Base-by-base conservation (phyloP, 2,329 filamentous ascomycete genomes). In the Pseudocercospora pini-densiflorae region DNA sequence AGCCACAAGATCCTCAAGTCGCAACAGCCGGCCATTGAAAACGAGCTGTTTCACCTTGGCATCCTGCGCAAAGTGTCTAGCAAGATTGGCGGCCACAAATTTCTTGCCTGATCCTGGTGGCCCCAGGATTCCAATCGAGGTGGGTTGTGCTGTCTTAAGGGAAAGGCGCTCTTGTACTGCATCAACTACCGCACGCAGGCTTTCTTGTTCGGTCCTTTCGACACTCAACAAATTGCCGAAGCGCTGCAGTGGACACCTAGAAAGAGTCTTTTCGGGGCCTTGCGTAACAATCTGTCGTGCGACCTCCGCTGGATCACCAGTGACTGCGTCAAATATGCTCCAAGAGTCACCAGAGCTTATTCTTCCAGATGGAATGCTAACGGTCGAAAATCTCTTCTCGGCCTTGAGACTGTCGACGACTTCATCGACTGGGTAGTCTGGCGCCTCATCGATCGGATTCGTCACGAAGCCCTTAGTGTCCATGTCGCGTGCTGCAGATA, bases 311-410 rank as follows among this genome's bases (percentile, higher is more conserved):
- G 74, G 72, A 58, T 77, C 76, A 12, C 76, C 76, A 23, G 76
- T 77, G 2, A 77, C 68, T 3, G 65, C 65, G 23, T 77, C 73
- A 54, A 77, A 77, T 31, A 77, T 75, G n/a, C 69, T 73, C 75
- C 75, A 77, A 59, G 70, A 72, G 14, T 77, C 75, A n/a, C 75
- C 75, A 16, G 74, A 74, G 61, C 74, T 76, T 63, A 77, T 77
- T 19, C 70, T 66, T 12, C 67, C 68, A 2, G 75, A 77, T 4
- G 76, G 76, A 27, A 77, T 73, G 66, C 68, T 76, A 16, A 73
- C 75, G 2, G 67, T 67, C 2, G 74, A 70, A 54, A 74, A 67
- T 24, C 64, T 63, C 64, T 71, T 73, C 49, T 75, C 72, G 1
- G 68, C 61, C 4, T 59, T 62, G 6, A 76, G 68, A 3, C 68